phyloP scores from a whole-genome alignment of 2,329 filamentous ascomycete species.

The Penicillium polonicum region DNA sequence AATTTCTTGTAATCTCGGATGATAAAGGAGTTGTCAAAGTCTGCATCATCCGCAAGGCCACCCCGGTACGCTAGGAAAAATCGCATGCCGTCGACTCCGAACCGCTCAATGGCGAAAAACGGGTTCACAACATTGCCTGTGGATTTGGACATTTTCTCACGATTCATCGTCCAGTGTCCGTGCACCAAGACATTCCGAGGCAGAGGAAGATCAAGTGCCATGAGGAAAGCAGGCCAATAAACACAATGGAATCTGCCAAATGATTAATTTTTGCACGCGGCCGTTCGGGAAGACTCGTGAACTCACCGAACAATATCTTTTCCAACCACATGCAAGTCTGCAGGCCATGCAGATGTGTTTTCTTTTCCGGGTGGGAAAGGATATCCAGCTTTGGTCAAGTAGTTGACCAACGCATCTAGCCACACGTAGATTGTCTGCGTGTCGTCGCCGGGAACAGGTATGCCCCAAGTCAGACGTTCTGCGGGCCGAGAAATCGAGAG shows the following conservation, averaged over 20 bases:
- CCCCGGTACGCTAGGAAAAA: conserved; percentile 85
- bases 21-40: conserved; percentile 80
- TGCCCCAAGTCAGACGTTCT: conserved; percentile 79
- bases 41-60: conserved; percentile 71
- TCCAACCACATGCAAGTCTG: conserved; percentile 86
- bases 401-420: conserved; percentile 95
- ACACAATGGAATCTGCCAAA: conserved; percentile 75
- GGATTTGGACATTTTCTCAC: conserved; percentile 94
- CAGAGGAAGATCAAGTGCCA: conserved; percentile 77
- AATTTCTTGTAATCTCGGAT: conserved; percentile 75
- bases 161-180: conserved; percentile 91
- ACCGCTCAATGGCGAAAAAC: conserved; percentile 84
- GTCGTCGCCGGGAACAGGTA: conserved; percentile 79
- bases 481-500: conserved; percentile 83
- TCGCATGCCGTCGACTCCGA: conserved; percentile 81
- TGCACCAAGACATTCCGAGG: conserved; percentile 82
- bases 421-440: conserved; percentile 96
- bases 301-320: conserved; percentile 82
- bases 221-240: conserved; percentile 95
- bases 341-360: conserved; percentile 72
- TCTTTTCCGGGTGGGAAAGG: conserved; percentile 67
- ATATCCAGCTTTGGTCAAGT: conserved; percentile 84
- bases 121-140: conserved; percentile 94
- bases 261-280: conserved; percentile 19
- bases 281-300: conserved; percentile 1